Evolutionary conservation across 176 grass and related monocot species (phyloP), one percentile per base, ranked within the genome.

Genomic region (Lolium perenne): DNA sequence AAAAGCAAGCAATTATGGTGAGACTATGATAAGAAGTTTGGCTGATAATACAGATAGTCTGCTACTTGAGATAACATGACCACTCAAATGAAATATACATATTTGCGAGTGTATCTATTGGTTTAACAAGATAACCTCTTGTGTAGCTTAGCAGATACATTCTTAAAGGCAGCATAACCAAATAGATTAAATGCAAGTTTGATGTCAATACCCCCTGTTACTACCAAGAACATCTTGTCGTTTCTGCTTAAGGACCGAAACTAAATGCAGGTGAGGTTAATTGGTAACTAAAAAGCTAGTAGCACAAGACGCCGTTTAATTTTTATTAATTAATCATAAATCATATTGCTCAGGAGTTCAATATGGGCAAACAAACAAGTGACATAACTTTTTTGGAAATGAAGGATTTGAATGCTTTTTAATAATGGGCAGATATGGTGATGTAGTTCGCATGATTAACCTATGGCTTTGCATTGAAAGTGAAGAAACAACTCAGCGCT

Each of bases 11-110:
- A 84, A 50, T 43, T 85, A n/a, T 2, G 2, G 64, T 85, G 21
- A 80, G 80, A 91, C 14, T 80, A 84, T 16, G 29, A 41, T 59
- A 70, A 64, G 7, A 71, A 54, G 20, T 81, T 75, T 25, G 58
- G 8, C 47, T 67, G 1, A 71, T 47, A 60, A 79, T 71, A 79
- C 3, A 38, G 71, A 3, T 86, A 86, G 35, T 20, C 1, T 22
- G 18, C 65, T 68, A 5, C 21, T 45, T 71, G 40, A 59, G 35
- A 79, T 59, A 45, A 70, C 18, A 79, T 10, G 15, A 26, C 15
- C 18, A 66, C 4, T 65, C 38, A 76, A 76, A 76, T 51, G 45
- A 56, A 5, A 2, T 14, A 77, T 66, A 58, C 10, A 78, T 59
- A 46, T 71, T 67, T 1, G 11, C 10, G 21, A 59, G 22, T 58